These are phyloP conservation scores for Penicillium expansum DNA, from an alignment of 2,329 filamentous ascomycete species.

Conservation along the genomic window DNA sequence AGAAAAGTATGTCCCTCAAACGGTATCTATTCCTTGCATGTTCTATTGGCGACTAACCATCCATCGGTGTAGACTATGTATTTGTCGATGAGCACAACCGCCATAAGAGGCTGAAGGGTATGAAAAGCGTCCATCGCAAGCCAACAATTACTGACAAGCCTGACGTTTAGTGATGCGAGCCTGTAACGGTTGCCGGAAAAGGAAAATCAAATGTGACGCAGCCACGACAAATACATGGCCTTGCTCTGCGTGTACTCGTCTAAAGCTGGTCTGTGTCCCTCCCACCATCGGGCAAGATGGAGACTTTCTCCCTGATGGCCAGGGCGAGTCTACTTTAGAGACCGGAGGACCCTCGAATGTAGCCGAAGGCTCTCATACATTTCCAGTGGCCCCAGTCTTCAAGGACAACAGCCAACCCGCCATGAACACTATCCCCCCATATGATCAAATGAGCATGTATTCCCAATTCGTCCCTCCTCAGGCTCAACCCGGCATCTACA, in stretches of 20 bases:
- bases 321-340: slow-evolving; percentile 28
- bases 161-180: slow-evolving; percentile 80
- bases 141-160: slow-evolving; percentile 12
- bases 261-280: slow-evolving; percentile 90
- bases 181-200: slow-evolving; percentile 87
- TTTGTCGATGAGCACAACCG: slow-evolving; percentile 99
- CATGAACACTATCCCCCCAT: slow-evolving; percentile 45
- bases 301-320: slow-evolving; percentile 34
- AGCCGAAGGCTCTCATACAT: slow-evolving; percentile 52
- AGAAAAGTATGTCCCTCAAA: slow-evolving; percentile 66
- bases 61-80: slow-evolving; percentile 72
- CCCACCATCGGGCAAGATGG: slow-evolving; percentile 77
- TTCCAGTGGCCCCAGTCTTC: slow-evolving; percentile 50
- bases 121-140: slow-evolving; percentile 13
- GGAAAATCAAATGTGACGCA: slow-evolving; percentile 98
- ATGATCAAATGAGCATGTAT: slow-evolving; percentile 45
- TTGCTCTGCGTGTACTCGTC: slow-evolving; percentile 84
- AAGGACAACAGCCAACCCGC: slow-evolving; percentile 50
- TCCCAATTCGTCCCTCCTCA: slow-evolving; percentile 37
- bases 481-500: slow-evolving; percentile 31
- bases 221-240: slow-evolving; percentile 97
- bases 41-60: slow-evolving; percentile 10
- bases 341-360: slow-evolving; percentile 34
- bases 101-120: slow-evolving; percentile 94
- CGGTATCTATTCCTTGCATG: not conserved